Percentiles rank a stretch among this genome's conserved stretches.
These are phyloP conservation scores for Mariannaea sp. DNA, from an alignment of 2,329 filamentous ascomycete genomes.

Conservation along the genomic window DNA sequence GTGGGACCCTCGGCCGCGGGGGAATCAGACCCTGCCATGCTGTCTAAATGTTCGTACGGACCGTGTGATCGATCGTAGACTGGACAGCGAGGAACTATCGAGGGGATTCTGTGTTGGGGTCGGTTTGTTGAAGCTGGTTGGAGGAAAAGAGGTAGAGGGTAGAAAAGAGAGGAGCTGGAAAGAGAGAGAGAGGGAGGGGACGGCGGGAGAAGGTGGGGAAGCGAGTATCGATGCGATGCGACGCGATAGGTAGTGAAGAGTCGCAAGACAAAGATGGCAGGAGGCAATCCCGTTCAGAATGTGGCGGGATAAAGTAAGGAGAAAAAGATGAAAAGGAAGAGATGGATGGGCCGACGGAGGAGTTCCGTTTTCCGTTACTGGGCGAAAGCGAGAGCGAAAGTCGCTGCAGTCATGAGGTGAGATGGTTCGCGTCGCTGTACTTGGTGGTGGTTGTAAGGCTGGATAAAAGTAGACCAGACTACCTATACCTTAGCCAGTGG, in stretches of 20 bases:
- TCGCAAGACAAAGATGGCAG: slow-evolving; percentile 8
- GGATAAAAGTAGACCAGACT: not conserved
- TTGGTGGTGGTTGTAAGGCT: slow-evolving; percentile 24
- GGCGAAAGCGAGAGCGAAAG: slow-evolving; percentile 29
- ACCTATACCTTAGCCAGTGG: too few species aligned
- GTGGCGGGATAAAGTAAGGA: not conserved
- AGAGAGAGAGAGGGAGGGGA: slow-evolving; percentile 5
- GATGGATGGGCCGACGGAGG: slow-evolving; percentile 22
- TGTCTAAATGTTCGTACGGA: slow-evolving; percentile 25
- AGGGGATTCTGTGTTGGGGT: not conserved
- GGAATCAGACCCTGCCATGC: slow-evolving; percentile 62
- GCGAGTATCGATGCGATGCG: slow-evolving; percentile 13
- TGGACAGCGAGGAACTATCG: slow-evolving; percentile 4
- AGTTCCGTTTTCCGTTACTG: slow-evolving; percentile 37
- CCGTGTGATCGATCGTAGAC: slow-evolving; percentile 19
- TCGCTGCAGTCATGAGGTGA: slow-evolving; percentile 35
- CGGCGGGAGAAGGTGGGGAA: slow-evolving; percentile 9
- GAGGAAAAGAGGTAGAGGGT: not conserved
- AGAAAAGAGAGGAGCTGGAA: too few species aligned
- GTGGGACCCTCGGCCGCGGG: slow-evolving; percentile 64
- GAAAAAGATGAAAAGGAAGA: slow-evolving; percentile 4
- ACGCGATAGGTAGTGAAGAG: slow-evolving; percentile 12
- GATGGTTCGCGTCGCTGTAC: slow-evolving; percentile 20
- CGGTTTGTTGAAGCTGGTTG: not conserved
- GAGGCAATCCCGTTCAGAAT: not conserved